Conservation (phyloP, 2,329 filamentous ascomycete species). For the Hypoxylon sp. region DNA sequence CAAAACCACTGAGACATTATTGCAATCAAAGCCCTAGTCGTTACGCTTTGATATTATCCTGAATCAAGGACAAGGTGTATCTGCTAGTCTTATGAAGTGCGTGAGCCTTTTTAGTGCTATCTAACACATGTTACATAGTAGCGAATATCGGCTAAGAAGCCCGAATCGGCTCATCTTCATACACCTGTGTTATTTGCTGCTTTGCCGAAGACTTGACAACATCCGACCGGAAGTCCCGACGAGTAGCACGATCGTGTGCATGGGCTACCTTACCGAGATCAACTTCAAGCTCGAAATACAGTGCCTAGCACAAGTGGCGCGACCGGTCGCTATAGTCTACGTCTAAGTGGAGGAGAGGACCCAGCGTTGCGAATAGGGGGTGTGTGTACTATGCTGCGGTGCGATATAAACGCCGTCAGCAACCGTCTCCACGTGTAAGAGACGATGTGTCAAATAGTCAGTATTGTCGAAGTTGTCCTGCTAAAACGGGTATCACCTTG, state of each 20-base stretch:
- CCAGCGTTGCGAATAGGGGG: slow-evolving; percentile 19
- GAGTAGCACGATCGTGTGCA: slow-evolving; percentile 38
- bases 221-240: slow-evolving; percentile 25
- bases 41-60: too few species aligned
- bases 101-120: neutral
- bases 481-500: slow-evolving; percentile 19
- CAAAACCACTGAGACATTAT: neutral
- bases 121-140: neutral
- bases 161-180: neutral
- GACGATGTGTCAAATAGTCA: slow-evolving; percentile 22
- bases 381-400: slow-evolving; percentile 24
- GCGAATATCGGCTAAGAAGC: neutral
- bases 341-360: slow-evolving; percentile 29
- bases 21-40: too few species aligned
- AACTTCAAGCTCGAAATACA: slow-evolving; percentile 3
- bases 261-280: slow-evolving; percentile 32
- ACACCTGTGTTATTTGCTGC: neutral
- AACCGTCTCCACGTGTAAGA: slow-evolving; percentile 35
- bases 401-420: slow-evolving; percentile 25
- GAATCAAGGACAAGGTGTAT: neutral
- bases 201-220: slow-evolving; percentile 18
- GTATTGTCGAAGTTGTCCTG: slow-evolving; percentile 6
- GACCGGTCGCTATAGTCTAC: slow-evolving; percentile 26
- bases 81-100: neutral
- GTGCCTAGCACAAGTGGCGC: slow-evolving; percentile 24